These are phyloP conservation scores for Hirsutella minnesotensis DNA, from an alignment of 2,329 filamentous ascomycete species.

Conservation along the genomic window DNA sequence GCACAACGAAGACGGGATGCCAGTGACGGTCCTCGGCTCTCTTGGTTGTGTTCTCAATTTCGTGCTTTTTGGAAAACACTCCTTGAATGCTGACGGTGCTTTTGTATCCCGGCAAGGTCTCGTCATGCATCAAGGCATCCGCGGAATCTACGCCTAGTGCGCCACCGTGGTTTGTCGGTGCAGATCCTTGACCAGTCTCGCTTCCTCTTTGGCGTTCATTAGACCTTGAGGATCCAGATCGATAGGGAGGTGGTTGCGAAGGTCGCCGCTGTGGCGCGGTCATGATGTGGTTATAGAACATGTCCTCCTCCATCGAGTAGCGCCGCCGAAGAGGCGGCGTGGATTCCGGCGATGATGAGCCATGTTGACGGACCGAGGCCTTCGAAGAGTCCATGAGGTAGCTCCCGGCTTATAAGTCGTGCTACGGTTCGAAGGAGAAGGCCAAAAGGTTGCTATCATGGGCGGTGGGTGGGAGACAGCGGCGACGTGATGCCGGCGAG, in stretches of 20 bases:
- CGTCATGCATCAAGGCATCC: neutral
- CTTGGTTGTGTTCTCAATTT: constrained; percentile 53
- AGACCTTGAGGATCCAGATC: constrained; percentile 10
- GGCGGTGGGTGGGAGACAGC: neutral
- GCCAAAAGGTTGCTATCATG: constrained; percentile 1
- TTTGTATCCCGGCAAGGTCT: constrained; percentile 39
- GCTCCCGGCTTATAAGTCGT: constrained; percentile 8
- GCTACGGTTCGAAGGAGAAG: neutral
- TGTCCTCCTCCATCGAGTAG: constrained; percentile 43
- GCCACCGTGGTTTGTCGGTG: neutral
- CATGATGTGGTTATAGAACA: constrained; percentile 41
- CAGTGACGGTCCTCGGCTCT: constrained; percentile 51
- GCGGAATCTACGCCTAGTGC: neutral
- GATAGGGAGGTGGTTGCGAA: constrained; percentile 35
- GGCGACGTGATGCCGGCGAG: neutral
- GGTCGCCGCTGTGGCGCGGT: constrained; percentile 29
- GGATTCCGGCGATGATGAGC: constrained; percentile 17
- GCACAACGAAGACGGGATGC: constrained; percentile 48
- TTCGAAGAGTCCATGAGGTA: constrained; percentile 22
- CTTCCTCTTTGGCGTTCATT: neutral
- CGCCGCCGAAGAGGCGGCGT: constrained; percentile 29
- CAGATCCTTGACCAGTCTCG: neutral
- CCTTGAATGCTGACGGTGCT: constrained; percentile 43
- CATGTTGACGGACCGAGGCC: constrained; percentile 19
- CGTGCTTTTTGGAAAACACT: constrained; percentile 51